These are phyloP conservation scores for Adiantum capillusveneris DNA, from an alignment of 75 land plant genomes.

Conservation along the genomic window DNA sequence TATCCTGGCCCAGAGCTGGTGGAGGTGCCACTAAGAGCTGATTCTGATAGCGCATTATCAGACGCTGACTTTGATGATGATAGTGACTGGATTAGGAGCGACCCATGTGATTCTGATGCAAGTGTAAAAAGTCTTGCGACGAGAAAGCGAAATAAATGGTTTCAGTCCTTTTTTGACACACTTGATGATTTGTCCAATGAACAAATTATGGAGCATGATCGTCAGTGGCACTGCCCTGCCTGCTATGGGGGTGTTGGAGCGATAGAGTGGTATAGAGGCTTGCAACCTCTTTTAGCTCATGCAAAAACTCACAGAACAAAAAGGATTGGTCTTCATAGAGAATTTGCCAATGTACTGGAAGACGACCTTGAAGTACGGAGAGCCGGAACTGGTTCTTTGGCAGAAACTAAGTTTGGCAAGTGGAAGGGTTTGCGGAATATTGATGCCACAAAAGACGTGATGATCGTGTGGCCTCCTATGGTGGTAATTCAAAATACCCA, in stretches of 20 bases:
- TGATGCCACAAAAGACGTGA: slow-evolving; percentile 8
- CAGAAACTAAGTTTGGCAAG: slow-evolving; percentile 52
- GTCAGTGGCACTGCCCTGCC: slow-evolving; percentile 98
- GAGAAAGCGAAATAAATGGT: slow-evolving; percentile 60
- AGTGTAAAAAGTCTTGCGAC: slow-evolving; percentile 59
- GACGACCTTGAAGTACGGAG: slow-evolving; percentile 60
- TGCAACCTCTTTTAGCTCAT: slow-evolving; percentile 74
- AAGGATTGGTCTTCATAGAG: slow-evolving; percentile 64
- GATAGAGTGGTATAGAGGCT: slow-evolving; percentile 85
- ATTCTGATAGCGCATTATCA: slow-evolving; percentile 1
- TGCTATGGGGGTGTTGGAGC: slow-evolving; percentile 87
- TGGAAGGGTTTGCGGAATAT: slow-evolving; percentile 58
- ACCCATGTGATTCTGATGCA: slow-evolving; percentile 51
- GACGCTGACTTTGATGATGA: slow-evolving; percentile 45
- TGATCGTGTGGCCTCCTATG: slow-evolving; percentile 44
- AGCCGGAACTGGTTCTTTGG: slow-evolving; percentile 33
- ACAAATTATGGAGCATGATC: slow-evolving; percentile 53
- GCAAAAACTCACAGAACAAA: slow-evolving; percentile 67
- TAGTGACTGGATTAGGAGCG: slow-evolving; percentile 52
- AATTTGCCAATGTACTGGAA: slow-evolving; percentile 60
- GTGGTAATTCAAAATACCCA: slow-evolving; percentile 30
- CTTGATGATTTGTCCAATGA: slow-evolving; percentile 47
- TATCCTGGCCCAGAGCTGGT: too few species aligned
- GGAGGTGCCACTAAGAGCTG: background rate
- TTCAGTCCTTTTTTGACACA: slow-evolving; percentile 50